Evolutionary conservation across 768 basidiomycete species (phyloP), one percentile per base, ranked within the genome.

Genomic region (Neoboletus magnificus): DNA sequence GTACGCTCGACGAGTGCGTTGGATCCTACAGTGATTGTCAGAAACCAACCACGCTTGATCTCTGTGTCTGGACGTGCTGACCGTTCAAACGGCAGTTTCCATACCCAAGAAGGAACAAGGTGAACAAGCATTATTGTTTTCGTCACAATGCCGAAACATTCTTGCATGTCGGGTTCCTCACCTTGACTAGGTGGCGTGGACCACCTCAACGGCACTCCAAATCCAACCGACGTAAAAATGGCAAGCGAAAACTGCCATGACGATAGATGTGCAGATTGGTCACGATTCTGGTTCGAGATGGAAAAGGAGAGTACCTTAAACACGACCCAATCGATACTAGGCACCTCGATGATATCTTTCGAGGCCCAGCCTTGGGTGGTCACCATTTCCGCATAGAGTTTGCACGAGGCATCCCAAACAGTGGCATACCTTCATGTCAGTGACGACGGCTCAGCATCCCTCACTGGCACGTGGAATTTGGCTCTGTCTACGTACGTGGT

Each of bases 11-110:
- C 60, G 64, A 3, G 50, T 62, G 23, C 15, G 60, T 42, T 36
- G 60, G 9, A 65, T 11, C 64, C 64, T 65, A 29, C 29, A 29
- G 16, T 37, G 15, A 29, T n/a, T 32, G 37, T 53, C 23, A 54
- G 46, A 29, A 27, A 52, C 43, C 27, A 4, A 5, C 1, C 0
- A 18, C 40, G 18, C 33, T 36, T 15, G 13, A 30, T 25, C 15
- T 12, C 39, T n/a, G 18, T 13, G n/a, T 33, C 16, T 2, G 4
- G 29, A 25, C 4, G 12, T 23, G 33, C 50, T 39, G 37, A 64
- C 62, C 63, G 44, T 47, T 44, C 20, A 20, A 65, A 41, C n/a
- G 63, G 63, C 4, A 65, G 25, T 18, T 59, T 59, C 63, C 64
- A 62, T 37, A 46, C 64, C 63, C 63, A 64, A 10, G 45, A 30